phyloP scores from a whole-genome alignment of 2,329 filamentous ascomycete genomes.

The Trichoderma sp. region DNA sequence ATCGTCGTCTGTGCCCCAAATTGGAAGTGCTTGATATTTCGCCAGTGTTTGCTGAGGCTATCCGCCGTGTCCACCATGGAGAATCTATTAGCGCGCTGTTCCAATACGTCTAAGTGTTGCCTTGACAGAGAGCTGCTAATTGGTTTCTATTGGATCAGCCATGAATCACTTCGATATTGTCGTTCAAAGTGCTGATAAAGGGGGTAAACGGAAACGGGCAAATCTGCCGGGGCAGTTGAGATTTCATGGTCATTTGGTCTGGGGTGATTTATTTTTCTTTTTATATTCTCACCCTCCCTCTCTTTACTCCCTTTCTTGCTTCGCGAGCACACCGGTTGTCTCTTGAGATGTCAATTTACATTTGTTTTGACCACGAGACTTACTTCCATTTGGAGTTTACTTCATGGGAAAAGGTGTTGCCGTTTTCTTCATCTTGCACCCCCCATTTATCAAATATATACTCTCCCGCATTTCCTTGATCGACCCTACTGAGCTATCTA shows the following conservation, averaged over 20 bases:
- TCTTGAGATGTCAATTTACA: neutral
- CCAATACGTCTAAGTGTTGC: conserved; percentile 36
- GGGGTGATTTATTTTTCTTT: conserved; percentile 1
- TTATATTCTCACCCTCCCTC: neutral
- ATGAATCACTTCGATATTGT: conserved; percentile 5
- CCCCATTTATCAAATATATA: neutral
- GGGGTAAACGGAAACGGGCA: conserved; percentile 5
- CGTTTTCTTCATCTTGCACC: neutral
- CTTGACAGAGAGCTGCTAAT: conserved; percentile 10
- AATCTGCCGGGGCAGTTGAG: conserved; percentile 3
- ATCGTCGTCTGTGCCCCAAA: conserved; percentile 78
- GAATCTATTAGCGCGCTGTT: conserved; percentile 97
- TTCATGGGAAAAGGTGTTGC: neutral
- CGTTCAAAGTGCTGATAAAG: conserved; percentile 8
- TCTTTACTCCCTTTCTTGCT: neutral
- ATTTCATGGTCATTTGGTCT: conserved; percentile 8
- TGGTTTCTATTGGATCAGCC: neutral
- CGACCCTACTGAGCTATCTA: neutral
- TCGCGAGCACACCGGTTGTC: neutral
- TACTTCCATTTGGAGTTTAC: neutral
- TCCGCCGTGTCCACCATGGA: conserved; percentile 93
- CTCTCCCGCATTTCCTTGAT: neutral
- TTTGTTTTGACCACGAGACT: neutral
- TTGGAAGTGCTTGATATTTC: conserved; percentile 88
- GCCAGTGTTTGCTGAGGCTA: conserved; percentile 91